Evolutionary conservation across 2,329 filamentous ascomycete genomes (phyloP).

Genomic region (Colletotrichum karsti): DNA sequence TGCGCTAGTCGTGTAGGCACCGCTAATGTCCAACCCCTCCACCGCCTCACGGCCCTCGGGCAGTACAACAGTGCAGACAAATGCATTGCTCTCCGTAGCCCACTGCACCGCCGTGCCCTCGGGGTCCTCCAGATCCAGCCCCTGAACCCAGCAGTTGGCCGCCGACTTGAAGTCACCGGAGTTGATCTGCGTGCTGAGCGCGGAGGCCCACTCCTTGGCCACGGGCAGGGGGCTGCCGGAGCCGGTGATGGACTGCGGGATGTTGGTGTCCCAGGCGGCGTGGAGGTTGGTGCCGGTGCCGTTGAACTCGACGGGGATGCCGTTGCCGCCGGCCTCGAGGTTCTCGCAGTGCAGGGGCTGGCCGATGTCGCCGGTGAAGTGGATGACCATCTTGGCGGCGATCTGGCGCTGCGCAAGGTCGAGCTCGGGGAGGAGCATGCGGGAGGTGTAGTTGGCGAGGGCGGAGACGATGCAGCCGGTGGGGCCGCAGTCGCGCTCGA

Average conservation of each 20-base stretch:
- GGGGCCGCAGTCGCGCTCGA: slow-evolving; percentile 30
- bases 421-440: slow-evolving; percentile 53
- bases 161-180: slow-evolving; percentile 44
- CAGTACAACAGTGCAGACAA: slow-evolving; percentile 53
- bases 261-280: slow-evolving; percentile 67
- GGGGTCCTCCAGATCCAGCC: slow-evolving; percentile 41
- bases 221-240: slow-evolving; percentile 41
- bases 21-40: slow-evolving; percentile 48
- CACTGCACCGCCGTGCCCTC: slow-evolving; percentile 44
- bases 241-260: slow-evolving; percentile 56
- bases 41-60: slow-evolving; percentile 45
- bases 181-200: slow-evolving; percentile 44
- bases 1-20: slow-evolving; percentile 47
- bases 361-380: slow-evolving; percentile 29
- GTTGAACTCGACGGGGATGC: slow-evolving; percentile 61
- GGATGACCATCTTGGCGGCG: slow-evolving; percentile 32
- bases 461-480: slow-evolving; percentile 30
- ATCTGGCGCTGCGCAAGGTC: slow-evolving; percentile 30
- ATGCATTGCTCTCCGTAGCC: slow-evolving; percentile 51
- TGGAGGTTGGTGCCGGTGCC: slow-evolving; percentile 65
- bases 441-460: slow-evolving; percentile 32
- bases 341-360: slow-evolving; percentile 32
- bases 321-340: slow-evolving; percentile 30
- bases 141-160: slow-evolving; percentile 44
- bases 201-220: slow-evolving; percentile 48